Evolutionary conservation across 2,329 filamentous ascomycete species (phyloP), one percentile per base, ranked within the genome.

Genomic region (Grosmannia serpens): DNA sequence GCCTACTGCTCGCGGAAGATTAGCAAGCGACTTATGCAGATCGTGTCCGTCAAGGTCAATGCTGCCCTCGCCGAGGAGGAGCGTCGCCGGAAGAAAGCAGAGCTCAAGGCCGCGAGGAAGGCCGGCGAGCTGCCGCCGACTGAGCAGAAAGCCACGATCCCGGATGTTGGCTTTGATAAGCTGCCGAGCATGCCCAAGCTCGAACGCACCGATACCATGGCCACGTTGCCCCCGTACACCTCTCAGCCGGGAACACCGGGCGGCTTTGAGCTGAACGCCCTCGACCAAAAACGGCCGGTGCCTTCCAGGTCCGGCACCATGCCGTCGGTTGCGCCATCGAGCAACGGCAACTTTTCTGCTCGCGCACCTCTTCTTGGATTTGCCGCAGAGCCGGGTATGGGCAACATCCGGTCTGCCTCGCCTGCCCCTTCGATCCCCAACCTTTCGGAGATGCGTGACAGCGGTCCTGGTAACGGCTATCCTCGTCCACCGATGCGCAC

Each of bases 1-100:
- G 85, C 85, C 29, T 99, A 95, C 74, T 97, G 94, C 70, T 87
- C 89, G 62, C 86, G 91, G 52, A 97, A 97, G 75, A 86, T 96
- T 69, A 95, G 95, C 73, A 86, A 83, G 66, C 80, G 91, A 64
- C 78, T 99, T 64, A 87, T 87, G 67, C 84, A 84, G 64, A 94
- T 97, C 64, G 91, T 97, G 4, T 84, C 85, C 58, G 81, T 78
- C 66, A 96, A 94, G 73, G 88, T 96, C 66, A 90, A 94, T 73
- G 91, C 90, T 70, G 92, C 91, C 0, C 74, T 97, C 29, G 87
- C 86, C 56, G 90, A 91, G 65, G 87, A 94, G 57, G 85, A 87
- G 69, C 78, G 77, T 61, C 82, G 79, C 65, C 77, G 79, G 64
- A 73, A 73, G 27, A 81, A 75, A 66, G 77, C 75, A 0, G 80